phyloP scores from a whole-genome alignment of 2,329 filamentous ascomycete genomes.

The Exophiala spinifera region DNA sequence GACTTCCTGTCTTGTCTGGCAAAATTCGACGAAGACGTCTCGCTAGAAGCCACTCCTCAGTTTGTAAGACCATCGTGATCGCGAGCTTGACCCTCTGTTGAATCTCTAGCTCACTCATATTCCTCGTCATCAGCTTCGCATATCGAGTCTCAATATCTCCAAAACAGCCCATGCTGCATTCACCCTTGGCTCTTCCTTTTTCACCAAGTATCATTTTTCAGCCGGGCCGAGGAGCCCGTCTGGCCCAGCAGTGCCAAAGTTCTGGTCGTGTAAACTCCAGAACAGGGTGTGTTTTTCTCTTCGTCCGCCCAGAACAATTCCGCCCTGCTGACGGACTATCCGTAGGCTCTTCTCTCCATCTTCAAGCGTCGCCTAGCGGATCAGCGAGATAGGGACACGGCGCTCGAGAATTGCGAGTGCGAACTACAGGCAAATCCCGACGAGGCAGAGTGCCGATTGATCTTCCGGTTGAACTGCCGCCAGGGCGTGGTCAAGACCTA shows the following conservation, averaged over 20 bases:
- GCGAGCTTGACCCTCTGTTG: neutral
- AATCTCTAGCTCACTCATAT: slow-evolving; percentile 2
- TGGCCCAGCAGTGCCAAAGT: slow-evolving; percentile 13
- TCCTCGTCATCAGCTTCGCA: slow-evolving; percentile 47
- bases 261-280: slow-evolving; percentile 28
- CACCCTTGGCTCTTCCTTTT: slow-evolving; percentile 55
- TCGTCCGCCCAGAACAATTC: too few relatives aligned
- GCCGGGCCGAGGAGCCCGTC: slow-evolving; percentile 10
- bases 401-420: slow-evolving; percentile 61
- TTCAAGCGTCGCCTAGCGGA: slow-evolving; percentile 60
- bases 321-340: slow-evolving; percentile 8
- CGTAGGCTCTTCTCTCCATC: slow-evolving; percentile 55
- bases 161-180: slow-evolving; percentile 64
- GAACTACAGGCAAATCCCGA: slow-evolving; percentile 56
- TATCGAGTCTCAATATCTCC: slow-evolving; percentile 61
- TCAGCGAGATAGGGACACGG: slow-evolving; percentile 55
- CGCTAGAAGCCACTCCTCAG: slow-evolving; percentile 59
- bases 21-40: slow-evolving; percentile 63
- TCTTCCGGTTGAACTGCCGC: slow-evolving; percentile 61
- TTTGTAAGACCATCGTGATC: slow-evolving; percentile 42
- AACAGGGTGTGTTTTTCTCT: slow-evolving; percentile 22
- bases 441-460: slow-evolving; percentile 58
- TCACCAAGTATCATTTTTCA: slow-evolving; percentile 56
- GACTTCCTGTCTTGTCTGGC: slow-evolving; percentile 59
- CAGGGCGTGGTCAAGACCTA: slow-evolving; percentile 64